Evolutionary conservation across 306 rosid genomes (phyloP), one percentile per base, ranked within the genome.

Genomic region (Mimosa bimucronata): DNA sequence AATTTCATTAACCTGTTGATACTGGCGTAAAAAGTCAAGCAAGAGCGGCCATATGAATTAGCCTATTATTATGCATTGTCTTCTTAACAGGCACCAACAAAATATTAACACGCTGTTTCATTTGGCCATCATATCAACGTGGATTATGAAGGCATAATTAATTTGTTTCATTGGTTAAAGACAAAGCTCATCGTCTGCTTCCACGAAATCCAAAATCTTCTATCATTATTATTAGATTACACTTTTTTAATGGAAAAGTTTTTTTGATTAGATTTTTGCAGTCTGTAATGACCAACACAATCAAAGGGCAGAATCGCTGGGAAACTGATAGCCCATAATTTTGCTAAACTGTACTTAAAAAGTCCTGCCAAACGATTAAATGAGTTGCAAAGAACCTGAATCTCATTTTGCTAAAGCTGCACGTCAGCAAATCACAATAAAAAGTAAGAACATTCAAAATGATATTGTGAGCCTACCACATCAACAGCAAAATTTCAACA

Each of bases 381-480:
- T 23, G 73, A 66, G 25, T 29, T 76, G 69, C 76, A 55, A 2
- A 55, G 28, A 55, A 21, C 29, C 62, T 55, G 30, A 19, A 52
- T 64, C 16, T 45, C 81, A 50, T 82, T 68, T 16, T 0, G 37
- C 42, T 79, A 66, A 37, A 68, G 66, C 82, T 73, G 78, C 83
- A 77, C 7, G 69, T 46, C 53, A 38, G 72, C 58, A 44, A 66
- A 66, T 28, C 67, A 65, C 23, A 66, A 77, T 29, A 1, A 16
- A 7, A 26, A 44, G 18, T 15, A 67, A 68, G 15, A 65, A 52
- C 25, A 53, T 5, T 44, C 21, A 75, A 23, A 23, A 38, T 50
- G 66, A 38, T 34, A 77, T 16, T 46, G 23, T 44, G 28, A 72
- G 60, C 85, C 84, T 40, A 86, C 71, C 84, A 53, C 74, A 77